phyloP scores from a whole-genome alignment of 441 rosid genomes.

The Adansonia gregorii region DNA sequence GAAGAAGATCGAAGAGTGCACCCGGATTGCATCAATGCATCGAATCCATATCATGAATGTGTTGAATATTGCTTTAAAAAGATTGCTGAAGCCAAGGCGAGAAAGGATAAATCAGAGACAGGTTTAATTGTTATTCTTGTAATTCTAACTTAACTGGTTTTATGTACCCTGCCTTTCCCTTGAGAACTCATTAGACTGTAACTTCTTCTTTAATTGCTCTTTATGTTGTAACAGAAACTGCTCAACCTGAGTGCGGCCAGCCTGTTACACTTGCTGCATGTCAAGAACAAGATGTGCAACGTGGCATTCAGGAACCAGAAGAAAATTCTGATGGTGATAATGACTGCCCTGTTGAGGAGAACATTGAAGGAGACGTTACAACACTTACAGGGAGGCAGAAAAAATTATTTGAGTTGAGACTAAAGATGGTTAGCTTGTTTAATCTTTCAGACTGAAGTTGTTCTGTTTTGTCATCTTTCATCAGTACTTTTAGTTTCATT shows the following conservation, averaged over 20 bases:
- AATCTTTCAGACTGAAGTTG: neutral
- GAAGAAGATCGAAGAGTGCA: slow-evolving; percentile 55
- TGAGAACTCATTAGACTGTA: neutral
- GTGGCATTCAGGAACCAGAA: slow-evolving; percentile 48
- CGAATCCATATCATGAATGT: slow-evolving; percentile 69
- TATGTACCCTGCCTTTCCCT: neutral
- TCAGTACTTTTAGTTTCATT: neutral
- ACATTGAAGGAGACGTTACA: slow-evolving; percentile 52
- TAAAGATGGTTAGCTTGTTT: slow-evolving; percentile 69
- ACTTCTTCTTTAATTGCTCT: neutral
- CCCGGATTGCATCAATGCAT: slow-evolving; percentile 56
- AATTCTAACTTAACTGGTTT: neutral
- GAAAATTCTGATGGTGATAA: slow-evolving; percentile 46
- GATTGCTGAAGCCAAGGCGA: slow-evolving; percentile 60
- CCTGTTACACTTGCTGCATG: slow-evolving; percentile 32
- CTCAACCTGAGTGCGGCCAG: slow-evolving; percentile 39
- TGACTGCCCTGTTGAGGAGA: slow-evolving; percentile 42
- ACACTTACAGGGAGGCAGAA: slow-evolving; percentile 88
- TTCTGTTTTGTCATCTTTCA: slow-evolving; percentile 13
- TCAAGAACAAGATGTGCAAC: slow-evolving; percentile 38
- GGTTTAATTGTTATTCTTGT: slow-evolving; percentile 16
- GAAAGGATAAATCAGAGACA: slow-evolving; percentile 37
- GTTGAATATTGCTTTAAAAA: slow-evolving; percentile 61
- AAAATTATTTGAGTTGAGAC: slow-evolving; percentile 74
- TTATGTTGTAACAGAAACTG: slow-evolving; percentile 38